A percentile compares a stretch with the other conserved stretches of the same genome.
Conservation (phyloP, 306 rosid species). For the Alnus rubra region DNA sequence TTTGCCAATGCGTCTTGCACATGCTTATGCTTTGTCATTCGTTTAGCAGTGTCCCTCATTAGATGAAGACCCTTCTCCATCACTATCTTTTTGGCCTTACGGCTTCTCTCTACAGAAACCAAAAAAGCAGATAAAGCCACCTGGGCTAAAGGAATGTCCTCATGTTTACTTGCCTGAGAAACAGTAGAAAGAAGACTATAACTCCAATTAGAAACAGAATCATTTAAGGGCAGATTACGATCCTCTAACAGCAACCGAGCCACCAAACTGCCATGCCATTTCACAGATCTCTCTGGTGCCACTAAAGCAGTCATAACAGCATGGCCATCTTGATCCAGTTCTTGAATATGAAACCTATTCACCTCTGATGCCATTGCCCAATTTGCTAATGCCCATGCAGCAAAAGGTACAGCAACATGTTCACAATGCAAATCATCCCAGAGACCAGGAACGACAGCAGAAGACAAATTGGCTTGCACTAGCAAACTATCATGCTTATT, state of each 20-base stretch:
- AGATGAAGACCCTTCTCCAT: constrained; percentile 88
- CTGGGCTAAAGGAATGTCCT: constrained; percentile 78
- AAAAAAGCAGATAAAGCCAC: constrained; percentile 80
- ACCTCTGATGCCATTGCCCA: constrained; percentile 78
- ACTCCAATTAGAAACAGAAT: constrained; percentile 89
- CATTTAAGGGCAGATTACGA: constrained; percentile 60
- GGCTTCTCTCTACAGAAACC: constrained; percentile 81
- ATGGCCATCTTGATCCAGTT: constrained; percentile 82
- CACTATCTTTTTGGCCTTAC: constrained; percentile 58
- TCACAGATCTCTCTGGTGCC: constrained; percentile 97
- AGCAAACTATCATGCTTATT: constrained; percentile 44
- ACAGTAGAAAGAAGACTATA: constrained; percentile 84
- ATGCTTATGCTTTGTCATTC: constrained; percentile 59
- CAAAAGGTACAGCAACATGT: constrained; percentile 98
- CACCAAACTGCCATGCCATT: constrained; percentile 95
- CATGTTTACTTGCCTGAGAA: constrained; percentile 78
- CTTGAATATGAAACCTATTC: constrained; percentile 76
- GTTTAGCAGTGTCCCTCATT: constrained; percentile 79
- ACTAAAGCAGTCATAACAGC: constrained; percentile 87
- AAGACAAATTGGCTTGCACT: constrained; percentile 37
- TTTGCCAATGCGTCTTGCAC: constrained; percentile 84
- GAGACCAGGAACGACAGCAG: constrained; percentile 90
- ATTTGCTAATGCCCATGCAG: constrained; percentile 97
- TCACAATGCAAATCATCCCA: constrained; percentile 97
- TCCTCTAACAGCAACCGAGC: constrained; percentile 79